A percentile compares a stretch with the other conserved stretches of the same genome.
phyloP scores from a whole-genome alignment of 106 monocot genomes.

The Apostasia ramifera region DNA sequence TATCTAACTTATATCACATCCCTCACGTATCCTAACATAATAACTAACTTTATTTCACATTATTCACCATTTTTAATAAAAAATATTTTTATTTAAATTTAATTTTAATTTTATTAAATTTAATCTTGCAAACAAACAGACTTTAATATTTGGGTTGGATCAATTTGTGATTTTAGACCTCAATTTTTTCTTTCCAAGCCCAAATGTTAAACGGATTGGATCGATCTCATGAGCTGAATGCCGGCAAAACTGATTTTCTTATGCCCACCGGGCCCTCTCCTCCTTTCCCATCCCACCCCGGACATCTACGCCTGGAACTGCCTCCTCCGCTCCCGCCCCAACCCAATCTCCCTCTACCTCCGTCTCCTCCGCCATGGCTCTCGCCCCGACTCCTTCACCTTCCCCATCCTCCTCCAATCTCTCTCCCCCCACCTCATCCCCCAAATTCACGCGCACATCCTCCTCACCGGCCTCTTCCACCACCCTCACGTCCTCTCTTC shows the following conservation, averaged over 20 bases:
- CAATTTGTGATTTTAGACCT: no score
- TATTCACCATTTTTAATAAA: no score
- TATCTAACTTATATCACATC: no score
- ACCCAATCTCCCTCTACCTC: conserved; percentile 22
- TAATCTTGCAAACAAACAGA: no score
- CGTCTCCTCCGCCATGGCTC: conserved; percentile 37
- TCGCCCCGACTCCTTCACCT: conserved; percentile 34
- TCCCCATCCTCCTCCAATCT: conserved; percentile 36
- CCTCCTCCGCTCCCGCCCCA: conserved; percentile 20
- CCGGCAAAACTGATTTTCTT: no score
- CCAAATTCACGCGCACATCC: conserved; percentile 27
- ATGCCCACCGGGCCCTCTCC: not conserved
- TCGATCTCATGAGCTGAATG: no score
- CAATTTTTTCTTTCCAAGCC: no score
- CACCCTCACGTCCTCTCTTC: conserved; percentile 33
- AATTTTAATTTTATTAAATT: no score
- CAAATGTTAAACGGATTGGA: no score
- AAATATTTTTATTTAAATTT: not conserved
- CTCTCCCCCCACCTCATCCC: conserved; percentile 14
- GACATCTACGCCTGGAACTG: conserved; percentile 28
- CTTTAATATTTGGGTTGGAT: no score
- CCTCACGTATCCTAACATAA: no score
- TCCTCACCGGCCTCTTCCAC: conserved; percentile 26
- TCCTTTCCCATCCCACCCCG: conserved; percentile 2
- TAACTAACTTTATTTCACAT: no score